phyloP scores from a whole-genome alignment of 805 yeast genomes.

The Kazachstania psychrophila region DNA sequence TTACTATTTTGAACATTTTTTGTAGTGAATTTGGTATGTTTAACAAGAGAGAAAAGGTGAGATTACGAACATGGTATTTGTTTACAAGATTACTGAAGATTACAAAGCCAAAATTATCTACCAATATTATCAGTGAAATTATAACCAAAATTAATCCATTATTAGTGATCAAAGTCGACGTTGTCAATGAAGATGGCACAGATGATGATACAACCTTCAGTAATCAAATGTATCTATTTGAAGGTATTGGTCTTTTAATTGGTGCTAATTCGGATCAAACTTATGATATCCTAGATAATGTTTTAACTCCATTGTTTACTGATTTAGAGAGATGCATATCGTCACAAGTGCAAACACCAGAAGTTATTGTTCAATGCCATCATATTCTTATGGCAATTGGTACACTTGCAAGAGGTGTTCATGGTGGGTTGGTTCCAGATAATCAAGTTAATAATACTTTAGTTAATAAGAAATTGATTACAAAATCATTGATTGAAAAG shows the following conservation, averaged over 20 bases:
- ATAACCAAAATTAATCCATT: constrained; percentile 54
- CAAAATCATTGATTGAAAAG: constrained; percentile 34
- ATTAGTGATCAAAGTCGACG: constrained; percentile 41
- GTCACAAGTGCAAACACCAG: constrained; percentile 34
- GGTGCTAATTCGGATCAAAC: constrained; percentile 37
- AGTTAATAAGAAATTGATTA: constrained; percentile 24
- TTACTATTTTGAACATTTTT: constrained; percentile 66
- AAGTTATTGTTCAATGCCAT: constrained; percentile 63
- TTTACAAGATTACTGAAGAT: constrained; percentile 74
- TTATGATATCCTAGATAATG: constrained; percentile 45
- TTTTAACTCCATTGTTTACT: constrained; percentile 67
- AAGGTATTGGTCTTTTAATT: constrained; percentile 72
- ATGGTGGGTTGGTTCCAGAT: constrained; percentile 35
- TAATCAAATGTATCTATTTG: constrained; percentile 74
- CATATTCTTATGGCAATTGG: constrained; percentile 85
- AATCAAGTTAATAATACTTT: constrained; percentile 32
- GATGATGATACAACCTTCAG: constrained; percentile 57
- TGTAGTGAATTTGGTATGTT: constrained; percentile 76
- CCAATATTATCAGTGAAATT: constrained; percentile 43
- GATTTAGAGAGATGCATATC: constrained; percentile 60
- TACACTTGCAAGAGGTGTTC: constrained; percentile 80
- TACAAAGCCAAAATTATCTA: constrained; percentile 56
- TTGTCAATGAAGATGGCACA: constrained; percentile 29
- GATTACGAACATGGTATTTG: constrained; percentile 82
- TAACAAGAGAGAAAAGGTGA: constrained; percentile 61